A percentile compares a stretch with the other conserved stretches of the same genome.
Conservation (phyloP, 495 filamentous ascomycete species). For the Tuber brumale region DNA sequence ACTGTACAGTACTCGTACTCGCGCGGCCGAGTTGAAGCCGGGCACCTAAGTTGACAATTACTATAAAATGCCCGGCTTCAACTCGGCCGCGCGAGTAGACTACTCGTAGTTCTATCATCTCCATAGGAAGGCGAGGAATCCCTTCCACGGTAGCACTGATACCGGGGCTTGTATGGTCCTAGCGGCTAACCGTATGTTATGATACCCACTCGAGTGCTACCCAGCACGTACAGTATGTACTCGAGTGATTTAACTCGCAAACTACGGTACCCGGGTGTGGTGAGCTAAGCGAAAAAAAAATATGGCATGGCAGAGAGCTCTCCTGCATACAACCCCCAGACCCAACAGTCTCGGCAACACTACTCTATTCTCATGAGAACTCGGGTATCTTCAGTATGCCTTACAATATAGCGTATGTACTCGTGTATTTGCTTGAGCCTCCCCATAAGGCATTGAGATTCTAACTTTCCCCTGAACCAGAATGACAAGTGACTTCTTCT, state of each 20-base stretch:
- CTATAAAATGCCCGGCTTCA: too few relatives aligned
- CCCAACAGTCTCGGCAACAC: not conserved
- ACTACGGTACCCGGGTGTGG: not conserved
- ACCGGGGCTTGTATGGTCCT: not conserved
- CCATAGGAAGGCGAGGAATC: too few relatives aligned
- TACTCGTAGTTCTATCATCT: too few relatives aligned
- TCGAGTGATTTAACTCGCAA: too few relatives aligned
- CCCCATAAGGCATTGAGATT: constrained; percentile 12
- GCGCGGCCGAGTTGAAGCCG: too few relatives aligned
- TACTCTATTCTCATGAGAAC: not conserved
- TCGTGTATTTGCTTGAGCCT: not conserved
- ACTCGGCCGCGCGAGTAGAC: too few relatives aligned
- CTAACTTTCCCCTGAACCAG: constrained; percentile 43
- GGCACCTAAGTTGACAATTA: too few relatives aligned
- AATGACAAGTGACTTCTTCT: constrained; percentile 99
- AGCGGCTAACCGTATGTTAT: not conserved
- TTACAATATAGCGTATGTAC: constrained; percentile 66
- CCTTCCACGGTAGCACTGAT: not conserved
- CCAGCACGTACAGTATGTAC: too few relatives aligned
- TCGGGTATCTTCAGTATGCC: constrained; percentile 48
- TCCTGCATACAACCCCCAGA: not conserved
- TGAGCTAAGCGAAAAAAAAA: not conserved
- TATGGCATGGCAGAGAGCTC: not conserved
- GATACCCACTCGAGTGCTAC: too few relatives aligned
- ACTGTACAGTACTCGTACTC: too few relatives aligned